Evolutionary conservation across 257 asterid genomes (phyloP).

Genomic region (Paraleonurus japonicus): DNA sequence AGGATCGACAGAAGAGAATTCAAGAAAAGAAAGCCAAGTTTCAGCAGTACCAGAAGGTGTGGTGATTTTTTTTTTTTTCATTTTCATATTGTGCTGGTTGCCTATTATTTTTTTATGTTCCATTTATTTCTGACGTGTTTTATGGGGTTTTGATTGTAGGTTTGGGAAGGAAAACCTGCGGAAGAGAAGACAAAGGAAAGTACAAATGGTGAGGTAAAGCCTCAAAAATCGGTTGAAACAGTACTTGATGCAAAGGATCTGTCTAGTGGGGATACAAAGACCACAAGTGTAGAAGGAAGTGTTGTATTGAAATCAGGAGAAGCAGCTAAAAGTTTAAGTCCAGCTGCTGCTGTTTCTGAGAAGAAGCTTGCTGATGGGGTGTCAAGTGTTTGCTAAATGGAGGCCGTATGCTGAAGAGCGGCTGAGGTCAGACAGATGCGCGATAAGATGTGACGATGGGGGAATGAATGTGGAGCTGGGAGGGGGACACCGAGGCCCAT

Average conservation of each 20-base stretch:
- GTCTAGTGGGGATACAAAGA: constrained; percentile 25
- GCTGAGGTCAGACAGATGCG: constrained; percentile 3
- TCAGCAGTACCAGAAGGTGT: constrained; percentile 43
- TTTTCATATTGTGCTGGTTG: neutral
- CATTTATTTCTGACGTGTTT: neutral
- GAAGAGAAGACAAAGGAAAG: constrained; percentile 43
- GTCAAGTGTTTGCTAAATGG: constrained; percentile 48
- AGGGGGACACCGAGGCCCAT: constrained; percentile 19
- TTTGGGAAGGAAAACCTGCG: constrained; percentile 46
- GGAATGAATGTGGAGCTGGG: neutral
- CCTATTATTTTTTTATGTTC: neutral
- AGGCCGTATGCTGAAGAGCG: constrained; percentile 16
- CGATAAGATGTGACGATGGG: constrained; percentile 8
- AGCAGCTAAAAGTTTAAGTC: constrained; percentile 16
- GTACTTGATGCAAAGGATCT: constrained; percentile 16
- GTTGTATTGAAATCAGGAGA: constrained; percentile 25
- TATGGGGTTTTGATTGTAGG: constrained; percentile 16
- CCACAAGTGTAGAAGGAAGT: neutral
- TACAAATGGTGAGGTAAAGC: constrained; percentile 28
- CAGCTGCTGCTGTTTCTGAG: constrained; percentile 33
- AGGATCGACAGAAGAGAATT: constrained; percentile 62
- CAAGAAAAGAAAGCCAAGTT: constrained; percentile 57
- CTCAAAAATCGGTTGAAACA: constrained; percentile 29
- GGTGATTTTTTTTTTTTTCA: constrained; percentile 14
- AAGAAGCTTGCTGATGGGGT: constrained; percentile 37